phyloP scores from a whole-genome alignment of 2,329 filamentous ascomycete genomes.

The Clonostachys chloroleuca region DNA sequence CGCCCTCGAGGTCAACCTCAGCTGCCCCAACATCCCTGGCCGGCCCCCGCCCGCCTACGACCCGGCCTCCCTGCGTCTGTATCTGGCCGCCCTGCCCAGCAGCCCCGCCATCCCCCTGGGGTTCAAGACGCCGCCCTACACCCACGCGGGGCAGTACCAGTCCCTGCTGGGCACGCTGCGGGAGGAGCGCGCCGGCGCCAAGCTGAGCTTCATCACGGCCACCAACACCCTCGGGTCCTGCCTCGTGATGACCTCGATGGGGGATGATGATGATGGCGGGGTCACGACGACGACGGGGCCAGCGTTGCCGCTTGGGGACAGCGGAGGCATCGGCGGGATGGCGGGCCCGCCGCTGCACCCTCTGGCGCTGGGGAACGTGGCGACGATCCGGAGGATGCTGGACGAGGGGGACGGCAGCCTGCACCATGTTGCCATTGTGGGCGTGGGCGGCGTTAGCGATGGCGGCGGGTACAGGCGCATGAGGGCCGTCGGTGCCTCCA shows the following conservation, averaged over 20 bases:
- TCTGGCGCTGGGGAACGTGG: conserved; percentile 70
- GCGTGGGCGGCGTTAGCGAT: conserved; percentile 69
- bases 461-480: conserved; percentile 59
- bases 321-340: conserved; percentile 60
- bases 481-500: conserved; percentile 59
- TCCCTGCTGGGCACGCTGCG: conserved; percentile 48
- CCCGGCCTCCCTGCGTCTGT: conserved; percentile 40
- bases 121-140: conserved; percentile 75
- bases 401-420: conserved; percentile 40
- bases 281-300: not conserved
- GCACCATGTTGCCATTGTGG: conserved; percentile 58
- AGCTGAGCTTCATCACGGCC: conserved; percentile 64
- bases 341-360: conserved; percentile 70
- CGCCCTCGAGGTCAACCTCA: conserved; percentile 74
- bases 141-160: conserved; percentile 61
- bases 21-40: conserved; percentile 69
- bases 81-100: conserved; percentile 43
- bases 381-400: conserved; percentile 57
- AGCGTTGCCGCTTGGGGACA: conserved; percentile 42
- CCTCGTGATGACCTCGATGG: conserved; percentile 42
- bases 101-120: conserved; percentile 41
- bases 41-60: conserved; percentile 70
- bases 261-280: conserved; percentile 1
- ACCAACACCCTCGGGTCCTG: conserved; percentile 70
- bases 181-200: conserved; percentile 9